A percentile compares a stretch with the other conserved stretches of the same genome.
These are phyloP conservation scores for Aspergillus vadensis DNA, from an alignment of 2,329 filamentous ascomycete species.

Conservation along the genomic window DNA sequence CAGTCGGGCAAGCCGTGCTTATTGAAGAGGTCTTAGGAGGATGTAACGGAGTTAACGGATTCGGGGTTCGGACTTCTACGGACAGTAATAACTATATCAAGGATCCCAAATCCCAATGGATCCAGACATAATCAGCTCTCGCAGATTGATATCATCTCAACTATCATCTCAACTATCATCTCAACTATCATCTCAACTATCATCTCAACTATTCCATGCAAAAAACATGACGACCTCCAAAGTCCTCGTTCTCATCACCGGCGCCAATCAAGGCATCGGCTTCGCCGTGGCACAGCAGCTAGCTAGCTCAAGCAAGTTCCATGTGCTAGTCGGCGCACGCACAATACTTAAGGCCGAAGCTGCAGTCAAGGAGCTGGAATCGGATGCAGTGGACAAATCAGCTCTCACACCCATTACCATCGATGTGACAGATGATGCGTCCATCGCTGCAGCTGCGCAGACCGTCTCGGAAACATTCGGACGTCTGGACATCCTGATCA, in stretches of 20 bases:
- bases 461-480: slow-evolving; percentile 1
- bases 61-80: neutral
- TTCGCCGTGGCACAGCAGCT: neutral
- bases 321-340: slow-evolving; percentile 8
- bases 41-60: neutral
- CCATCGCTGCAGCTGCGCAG: slow-evolving; percentile 3
- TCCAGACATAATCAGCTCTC: no score
- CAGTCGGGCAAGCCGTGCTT: neutral
- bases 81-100: neutral
- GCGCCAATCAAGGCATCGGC: slow-evolving; percentile 10
- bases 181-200: no score
- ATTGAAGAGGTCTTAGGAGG: neutral
- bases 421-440: neutral
- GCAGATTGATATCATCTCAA: no score
- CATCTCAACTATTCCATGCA: neutral
- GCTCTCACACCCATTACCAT: slow-evolving; percentile 5
- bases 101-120: neutral
- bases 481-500: slow-evolving; percentile 8
- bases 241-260: slow-evolving; percentile 9
- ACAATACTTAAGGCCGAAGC: neutral
- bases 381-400: neutral
- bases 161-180: no score
- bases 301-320: neutral
- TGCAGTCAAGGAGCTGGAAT: slow-evolving; percentile 1
- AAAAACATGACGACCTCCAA: neutral